These are phyloP conservation scores for Candida dajiaensis DNA, from an alignment of 805 yeast species.

Conservation along the genomic window DNA sequence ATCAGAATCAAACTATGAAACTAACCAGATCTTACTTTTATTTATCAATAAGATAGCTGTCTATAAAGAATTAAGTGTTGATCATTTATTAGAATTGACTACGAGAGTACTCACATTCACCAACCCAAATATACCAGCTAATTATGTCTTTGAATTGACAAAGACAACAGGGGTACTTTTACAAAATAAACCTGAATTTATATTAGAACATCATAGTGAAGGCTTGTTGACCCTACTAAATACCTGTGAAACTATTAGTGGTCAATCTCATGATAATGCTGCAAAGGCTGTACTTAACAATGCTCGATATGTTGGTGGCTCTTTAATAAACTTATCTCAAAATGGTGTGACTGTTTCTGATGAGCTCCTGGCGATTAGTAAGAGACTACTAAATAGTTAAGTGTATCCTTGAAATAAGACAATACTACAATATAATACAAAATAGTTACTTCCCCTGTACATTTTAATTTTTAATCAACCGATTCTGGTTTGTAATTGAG, in stretches of 20 bases:
- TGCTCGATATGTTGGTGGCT: conserved; percentile 16
- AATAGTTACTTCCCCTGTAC: no score
- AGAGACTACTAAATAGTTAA: not conserved
- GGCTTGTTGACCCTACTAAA: conserved; percentile 10
- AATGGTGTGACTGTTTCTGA: not conserved
- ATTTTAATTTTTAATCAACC: no score
- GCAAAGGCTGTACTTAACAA: conserved; percentile 19
- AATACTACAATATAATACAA: no score
- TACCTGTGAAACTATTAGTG: conserved; percentile 4
- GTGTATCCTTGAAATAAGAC: no score
- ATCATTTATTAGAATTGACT: conserved; percentile 2
- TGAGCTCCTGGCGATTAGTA: not conserved
- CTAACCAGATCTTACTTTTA: conserved; percentile 8
- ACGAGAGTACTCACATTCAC: conserved; percentile 11
- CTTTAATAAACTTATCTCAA: conserved; percentile 5
- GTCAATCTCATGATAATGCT: conserved; percentile 1
- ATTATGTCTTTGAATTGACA: conserved; percentile 21
- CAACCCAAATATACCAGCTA: conserved; percentile 9
- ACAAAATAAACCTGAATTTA: conserved; percentile 10
- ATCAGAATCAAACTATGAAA: conserved; percentile 10
- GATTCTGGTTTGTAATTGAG: not conserved
- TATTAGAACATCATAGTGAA: conserved; percentile 6
- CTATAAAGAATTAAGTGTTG: conserved; percentile 8
- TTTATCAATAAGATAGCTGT: conserved; percentile 19
- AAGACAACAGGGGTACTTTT: conserved; percentile 23